Evolutionary conservation across 192 early-diverging fungal genomes (phyloP).

Genomic region (Mortierella hygrophila): DNA sequence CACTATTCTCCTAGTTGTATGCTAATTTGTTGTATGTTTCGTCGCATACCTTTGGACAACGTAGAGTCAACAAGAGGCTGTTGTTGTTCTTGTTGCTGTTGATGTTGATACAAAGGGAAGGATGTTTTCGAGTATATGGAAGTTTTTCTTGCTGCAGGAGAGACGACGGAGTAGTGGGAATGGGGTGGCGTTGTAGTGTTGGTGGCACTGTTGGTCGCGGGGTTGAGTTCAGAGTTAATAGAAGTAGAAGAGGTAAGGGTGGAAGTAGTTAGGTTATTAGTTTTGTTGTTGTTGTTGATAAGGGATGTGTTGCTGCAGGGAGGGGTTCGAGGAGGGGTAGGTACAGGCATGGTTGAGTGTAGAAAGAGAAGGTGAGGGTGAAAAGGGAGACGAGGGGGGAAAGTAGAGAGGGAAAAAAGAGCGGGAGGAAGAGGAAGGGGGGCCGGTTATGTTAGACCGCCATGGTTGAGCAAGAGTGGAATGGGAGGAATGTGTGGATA

Average conservation of each 20-base stretch:
- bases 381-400: not conserved
- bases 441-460: not conserved
- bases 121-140: not conserved
- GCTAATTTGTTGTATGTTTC: not conserved
- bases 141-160: not conserved
- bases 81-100: not conserved
- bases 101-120: not conserved
- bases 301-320: not conserved
- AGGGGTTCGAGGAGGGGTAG: slow-evolving; percentile 28
- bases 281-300: slow-evolving; percentile 6
- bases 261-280: not conserved
- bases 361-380: not conserved
- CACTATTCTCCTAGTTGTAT: not conserved
- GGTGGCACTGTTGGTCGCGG: not conserved
- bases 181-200: slow-evolving; percentile 12
- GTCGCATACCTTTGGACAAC: not conserved
- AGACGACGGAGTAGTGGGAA: not conserved
- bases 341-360: slow-evolving; percentile 27
- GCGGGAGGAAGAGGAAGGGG: not conserved
- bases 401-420: not conserved
- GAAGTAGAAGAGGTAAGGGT: not conserved
- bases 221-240: not conserved
- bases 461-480: not conserved
- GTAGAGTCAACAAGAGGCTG: not conserved
- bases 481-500: not conserved